Evolutionary conservation across 2,329 filamentous ascomycete species (phyloP).

Genomic region (Hypoxylon sp.): DNA sequence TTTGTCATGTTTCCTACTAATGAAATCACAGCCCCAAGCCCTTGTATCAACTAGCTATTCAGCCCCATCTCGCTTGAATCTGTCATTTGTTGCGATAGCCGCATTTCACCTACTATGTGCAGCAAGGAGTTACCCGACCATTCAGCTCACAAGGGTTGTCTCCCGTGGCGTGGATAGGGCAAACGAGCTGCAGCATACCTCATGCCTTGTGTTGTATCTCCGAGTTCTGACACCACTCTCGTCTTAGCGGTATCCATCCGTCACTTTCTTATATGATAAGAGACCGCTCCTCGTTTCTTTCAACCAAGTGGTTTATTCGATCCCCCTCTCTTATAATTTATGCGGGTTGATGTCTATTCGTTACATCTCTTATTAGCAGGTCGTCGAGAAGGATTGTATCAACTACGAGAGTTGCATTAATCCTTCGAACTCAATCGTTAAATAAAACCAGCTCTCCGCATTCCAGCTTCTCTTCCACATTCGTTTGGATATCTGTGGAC

Average conservation of each 20-base stretch:
- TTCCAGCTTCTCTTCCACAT: conserved; percentile 1
- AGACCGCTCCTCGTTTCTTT: conserved; percentile 22
- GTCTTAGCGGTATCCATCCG: conserved; percentile 36
- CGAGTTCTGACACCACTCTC: conserved; percentile 31
- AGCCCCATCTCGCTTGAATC: conserved; percentile 30
- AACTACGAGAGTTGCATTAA: conserved; percentile 23
- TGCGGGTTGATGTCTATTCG: conserved; percentile 20
- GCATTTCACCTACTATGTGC: conserved; percentile 11
- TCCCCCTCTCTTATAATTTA: conserved; percentile 26
- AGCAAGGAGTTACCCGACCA: conserved; percentile 13
- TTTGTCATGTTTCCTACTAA: conserved; percentile 33
- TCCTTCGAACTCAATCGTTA: conserved; percentile 28
- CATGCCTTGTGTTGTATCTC: conserved; percentile 1
- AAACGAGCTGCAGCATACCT: conserved; percentile 25
- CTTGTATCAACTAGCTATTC: conserved; percentile 27
- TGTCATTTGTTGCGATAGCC: conserved; percentile 18
- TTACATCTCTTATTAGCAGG: conserved; percentile 29
- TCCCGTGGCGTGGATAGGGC: conserved; percentile 33
- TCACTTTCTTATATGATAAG: conserved; percentile 34
- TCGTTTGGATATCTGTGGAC: conserved; percentile 20
- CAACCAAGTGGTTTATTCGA: conserved; percentile 15
- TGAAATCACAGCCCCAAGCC: conserved; percentile 38
- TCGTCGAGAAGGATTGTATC: conserved; percentile 31
- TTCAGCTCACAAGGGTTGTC: conserved; percentile 28
- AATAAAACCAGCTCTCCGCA: conserved; percentile 27